These are phyloP conservation scores for Pseudogymnoascus sp. DNA, from an alignment of 2,329 filamentous ascomycete species.

Conservation along the genomic window DNA sequence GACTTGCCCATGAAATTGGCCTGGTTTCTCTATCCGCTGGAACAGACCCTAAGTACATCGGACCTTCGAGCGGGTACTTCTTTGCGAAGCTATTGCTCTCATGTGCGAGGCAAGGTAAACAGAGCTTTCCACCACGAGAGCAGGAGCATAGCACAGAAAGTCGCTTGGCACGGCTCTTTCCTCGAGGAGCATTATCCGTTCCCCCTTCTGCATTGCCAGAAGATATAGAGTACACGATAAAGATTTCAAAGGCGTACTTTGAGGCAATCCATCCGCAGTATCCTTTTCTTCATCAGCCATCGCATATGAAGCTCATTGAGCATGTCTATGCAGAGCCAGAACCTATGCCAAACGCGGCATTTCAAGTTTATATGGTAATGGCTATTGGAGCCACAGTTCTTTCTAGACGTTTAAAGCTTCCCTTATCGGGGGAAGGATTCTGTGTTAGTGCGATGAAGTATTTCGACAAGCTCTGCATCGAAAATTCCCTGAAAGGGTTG, in stretches of 20 bases:
- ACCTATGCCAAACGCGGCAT: constrained; percentile 30
- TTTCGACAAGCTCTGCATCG: constrained; percentile 40
- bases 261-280: constrained; percentile 41
- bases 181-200: constrained; percentile 4
- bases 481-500: constrained; percentile 42
- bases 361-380: constrained; percentile 48
- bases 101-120: constrained; percentile 27
- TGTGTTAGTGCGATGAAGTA: constrained; percentile 41
- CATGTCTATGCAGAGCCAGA: constrained; percentile 30
- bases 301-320: constrained; percentile 32
- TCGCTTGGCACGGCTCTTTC: not conserved
- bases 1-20: constrained; percentile 44
- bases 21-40: constrained; percentile 43
- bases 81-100: constrained; percentile 43
- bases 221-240: constrained; percentile 32
- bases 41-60: constrained; percentile 44
- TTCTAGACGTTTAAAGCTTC: constrained; percentile 36
- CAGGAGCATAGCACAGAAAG: constrained; percentile 9
- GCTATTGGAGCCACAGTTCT: constrained; percentile 42
- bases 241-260: constrained; percentile 42
- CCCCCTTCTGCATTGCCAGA: constrained; percentile 18
- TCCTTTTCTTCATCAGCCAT: constrained; percentile 41
- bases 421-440: constrained; percentile 42
- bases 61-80: constrained; percentile 49
- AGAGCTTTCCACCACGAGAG: constrained; percentile 10